Percentiles rank a stretch among this genome's conserved stretches.
phyloP scores from a whole-genome alignment of 257 asterid genomes.

The Salvia hispanica region DNA sequence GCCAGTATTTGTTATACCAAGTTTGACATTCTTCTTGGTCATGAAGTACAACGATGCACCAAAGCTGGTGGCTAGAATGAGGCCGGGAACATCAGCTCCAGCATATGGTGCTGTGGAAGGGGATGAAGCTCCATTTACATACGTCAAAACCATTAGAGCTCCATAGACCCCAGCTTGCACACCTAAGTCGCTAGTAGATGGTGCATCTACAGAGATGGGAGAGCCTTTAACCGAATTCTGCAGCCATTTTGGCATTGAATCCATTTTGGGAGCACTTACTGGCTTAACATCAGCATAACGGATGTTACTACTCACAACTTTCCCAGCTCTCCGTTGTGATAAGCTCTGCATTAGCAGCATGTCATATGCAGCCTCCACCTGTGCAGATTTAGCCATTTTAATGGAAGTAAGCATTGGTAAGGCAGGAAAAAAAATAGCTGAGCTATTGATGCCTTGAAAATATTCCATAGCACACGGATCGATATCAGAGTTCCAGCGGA shows the following conservation, averaged over 20 bases:
- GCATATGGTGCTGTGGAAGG: constrained; percentile 56
- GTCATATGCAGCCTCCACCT: constrained; percentile 99
- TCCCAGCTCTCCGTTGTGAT: constrained; percentile 87
- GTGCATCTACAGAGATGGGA: constrained; percentile 70
- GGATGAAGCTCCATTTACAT: constrained; percentile 78
- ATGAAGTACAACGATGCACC: constrained; percentile 96
- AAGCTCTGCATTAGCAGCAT: constrained; percentile 93
- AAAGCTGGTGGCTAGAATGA: constrained; percentile 86
- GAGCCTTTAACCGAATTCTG: constrained; percentile 57
- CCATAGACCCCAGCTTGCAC: constrained; percentile 97
- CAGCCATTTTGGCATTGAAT: constrained; percentile 87
- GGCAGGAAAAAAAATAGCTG: constrained; percentile 5
- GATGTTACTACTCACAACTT: constrained; percentile 68
- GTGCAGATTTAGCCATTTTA: constrained; percentile 32
- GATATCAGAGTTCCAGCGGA: background rate
- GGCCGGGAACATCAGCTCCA: constrained; percentile 90
- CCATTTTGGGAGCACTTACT: constrained; percentile 54
- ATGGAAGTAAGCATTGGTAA: constrained; percentile 18
- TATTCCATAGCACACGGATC: background rate
- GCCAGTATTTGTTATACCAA: constrained; percentile 55
- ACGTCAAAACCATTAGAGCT: constrained; percentile 85
- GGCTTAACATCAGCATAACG: constrained; percentile 95
- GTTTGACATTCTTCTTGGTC: constrained; percentile 87
- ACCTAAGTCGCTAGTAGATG: constrained; percentile 80
- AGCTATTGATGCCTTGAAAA: background rate